Evolutionary conservation across 1,284 basidiomycete species (phyloP).

Genomic region (Trichosporon faecale): DNA sequence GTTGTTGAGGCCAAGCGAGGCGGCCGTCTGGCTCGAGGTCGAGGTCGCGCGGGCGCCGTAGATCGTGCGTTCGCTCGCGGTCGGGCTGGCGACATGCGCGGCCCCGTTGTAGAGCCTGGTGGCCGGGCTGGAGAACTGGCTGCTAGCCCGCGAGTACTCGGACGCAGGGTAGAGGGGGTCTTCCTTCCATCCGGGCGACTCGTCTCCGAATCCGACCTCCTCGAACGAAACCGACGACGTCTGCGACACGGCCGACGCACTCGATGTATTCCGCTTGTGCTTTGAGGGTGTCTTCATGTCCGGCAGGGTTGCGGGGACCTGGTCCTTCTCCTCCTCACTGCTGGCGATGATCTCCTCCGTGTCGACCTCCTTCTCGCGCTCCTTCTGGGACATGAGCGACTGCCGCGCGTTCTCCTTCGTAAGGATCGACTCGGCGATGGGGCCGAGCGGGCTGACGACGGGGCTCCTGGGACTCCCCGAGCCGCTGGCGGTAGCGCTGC

Average conservation of each 20-base stretch:
- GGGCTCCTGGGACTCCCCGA: background rate
- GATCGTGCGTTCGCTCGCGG: conserved; percentile 9
- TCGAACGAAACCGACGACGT: conserved; percentile 19
- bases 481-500: background rate
- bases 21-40: background rate
- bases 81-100: background rate
- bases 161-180: conserved; percentile 12
- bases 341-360: background rate
- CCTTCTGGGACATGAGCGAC: background rate
- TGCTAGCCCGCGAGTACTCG: conserved; percentile 7
- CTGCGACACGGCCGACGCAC: background rate
- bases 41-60: conserved; percentile 4
- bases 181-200: conserved; percentile 20
- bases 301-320: background rate
- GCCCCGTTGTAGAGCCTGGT: background rate
- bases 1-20: background rate
- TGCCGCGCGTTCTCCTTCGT: background rate
- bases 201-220: conserved; percentile 27
- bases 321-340: conserved; percentile 7
- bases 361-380: background rate
- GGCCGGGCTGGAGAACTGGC: background rate
- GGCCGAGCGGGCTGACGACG: background rate
- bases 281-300: background rate
- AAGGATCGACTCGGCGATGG: background rate
- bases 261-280: background rate